Evolutionary conservation across 2,329 filamentous ascomycete species (phyloP), one percentile per base, ranked within the genome.

Genomic region (Hypoxylon rubiginosum): DNA sequence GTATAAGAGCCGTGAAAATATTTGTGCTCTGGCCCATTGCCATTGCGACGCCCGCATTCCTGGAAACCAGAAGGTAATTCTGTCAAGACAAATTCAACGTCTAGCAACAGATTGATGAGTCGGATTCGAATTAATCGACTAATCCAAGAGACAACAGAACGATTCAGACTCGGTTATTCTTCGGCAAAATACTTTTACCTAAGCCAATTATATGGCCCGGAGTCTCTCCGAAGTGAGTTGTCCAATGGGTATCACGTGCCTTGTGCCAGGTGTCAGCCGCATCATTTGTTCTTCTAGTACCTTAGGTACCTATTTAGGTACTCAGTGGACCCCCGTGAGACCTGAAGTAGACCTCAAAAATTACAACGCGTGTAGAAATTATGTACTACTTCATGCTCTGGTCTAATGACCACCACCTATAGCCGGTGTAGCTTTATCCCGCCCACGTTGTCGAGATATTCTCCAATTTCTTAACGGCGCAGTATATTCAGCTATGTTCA

Each of bases 1-100:
- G 87, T 65, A 94, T 92, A 49, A 94, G 81, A 30, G 90, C 86
- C 74, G 79, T 79, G 67, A 78, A 82, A 26, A 77, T 67, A 24
- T 49, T 70, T 13, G 43, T 28, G 34, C 36, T 45, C n/a, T 51
- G 56, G 45, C 51, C 68, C 72, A 73, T 74, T 19, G 45, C n/a
- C n/a, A n/a, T n/a, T n/a, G n/a, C 51, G 32, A 34, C 26, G 34
- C 17, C 15, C 4, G 2, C 19, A 21, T 7, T 28, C 9, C 36
- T n/a, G 34, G 4, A 39, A 49, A 10, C 5, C 13, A 48, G 10
- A 3, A 54, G 32, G 4, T 26, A 41, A 9, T 19, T 54, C 32
- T 34, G 7, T 34, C 32, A n/a, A 4, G 28, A 4, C 28, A 30
- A 30, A 4, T 34, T 10, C 10, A 34, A 34, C 10, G 30, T 8